Conservation (phyloP, 2,329 filamentous ascomycete species). For the Arthroderma sp. region DNA sequence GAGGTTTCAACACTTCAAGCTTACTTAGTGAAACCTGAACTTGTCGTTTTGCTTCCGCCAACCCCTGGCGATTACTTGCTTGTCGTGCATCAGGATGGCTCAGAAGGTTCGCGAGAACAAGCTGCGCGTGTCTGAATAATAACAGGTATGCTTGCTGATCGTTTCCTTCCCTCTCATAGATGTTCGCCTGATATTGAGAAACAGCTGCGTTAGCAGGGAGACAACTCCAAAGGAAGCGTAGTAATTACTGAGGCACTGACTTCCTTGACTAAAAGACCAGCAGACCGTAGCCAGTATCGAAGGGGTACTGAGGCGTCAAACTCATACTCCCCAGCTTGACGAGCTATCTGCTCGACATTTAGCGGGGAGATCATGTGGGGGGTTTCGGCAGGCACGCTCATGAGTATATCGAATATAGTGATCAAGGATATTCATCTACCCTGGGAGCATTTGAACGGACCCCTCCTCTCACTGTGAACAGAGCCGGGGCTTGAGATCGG, state of each 20-base stretch:
- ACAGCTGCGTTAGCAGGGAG: not conserved
- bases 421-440: no score
- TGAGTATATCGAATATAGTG: no score
- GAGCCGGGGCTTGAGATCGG: no score
- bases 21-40: constrained; percentile 53
- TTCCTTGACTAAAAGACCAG: constrained; percentile 67
- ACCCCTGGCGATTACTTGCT: constrained; percentile 42
- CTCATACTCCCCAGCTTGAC: constrained; percentile 63
- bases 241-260: constrained; percentile 34
- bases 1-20: constrained; percentile 66
- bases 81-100: constrained; percentile 63
- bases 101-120: constrained; percentile 64
- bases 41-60: constrained; percentile 46
- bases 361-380: constrained; percentile 38
- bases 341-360: constrained; percentile 63
- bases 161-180: constrained; percentile 77
- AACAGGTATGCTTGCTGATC: constrained; percentile 80
- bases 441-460: no score
- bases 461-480: no score
- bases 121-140: constrained; percentile 73
- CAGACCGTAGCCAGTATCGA: constrained; percentile 69
- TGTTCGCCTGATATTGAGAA: constrained; percentile 39
- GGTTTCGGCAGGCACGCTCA: no score
- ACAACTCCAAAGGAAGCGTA: no score
- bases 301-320: constrained; percentile 67